A percentile compares a stretch with the other conserved stretches of the same genome.
Conservation (phyloP, 2,329 filamentous ascomycete species). For the Fusarium sp. region DNA sequence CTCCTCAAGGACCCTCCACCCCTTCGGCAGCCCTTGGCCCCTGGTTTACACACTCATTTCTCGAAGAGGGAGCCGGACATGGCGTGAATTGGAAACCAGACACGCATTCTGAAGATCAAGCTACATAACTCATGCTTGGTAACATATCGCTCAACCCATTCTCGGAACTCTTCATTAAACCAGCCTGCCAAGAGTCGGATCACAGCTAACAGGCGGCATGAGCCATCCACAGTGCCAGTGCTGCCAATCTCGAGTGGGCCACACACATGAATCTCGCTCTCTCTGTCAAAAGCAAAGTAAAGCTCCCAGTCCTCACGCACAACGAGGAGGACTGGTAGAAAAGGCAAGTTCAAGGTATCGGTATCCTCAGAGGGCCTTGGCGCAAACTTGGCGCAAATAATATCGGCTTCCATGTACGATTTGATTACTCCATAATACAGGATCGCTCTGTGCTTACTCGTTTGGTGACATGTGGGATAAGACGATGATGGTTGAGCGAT, state of each 20-base stretch:
- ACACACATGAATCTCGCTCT: neutral
- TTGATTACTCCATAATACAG: too few relatives aligned
- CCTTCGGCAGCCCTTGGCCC: too few relatives aligned
- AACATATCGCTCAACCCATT: neutral
- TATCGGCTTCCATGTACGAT: too few relatives aligned
- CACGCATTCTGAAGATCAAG: too few relatives aligned
- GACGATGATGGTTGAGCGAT: too few relatives aligned
- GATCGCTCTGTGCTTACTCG: too few relatives aligned
- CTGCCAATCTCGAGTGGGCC: neutral
- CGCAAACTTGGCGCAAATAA: neutral
- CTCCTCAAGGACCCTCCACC: too few relatives aligned
- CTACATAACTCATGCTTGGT: too few relatives aligned
- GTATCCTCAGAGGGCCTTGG: neutral
- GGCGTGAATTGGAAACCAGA: too few relatives aligned
- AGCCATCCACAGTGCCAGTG: neutral
- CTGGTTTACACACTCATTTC: too few relatives aligned
- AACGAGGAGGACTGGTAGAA: neutral
- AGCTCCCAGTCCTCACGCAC: neutral
- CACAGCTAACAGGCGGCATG: neutral
- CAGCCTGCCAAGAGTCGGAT: neutral
- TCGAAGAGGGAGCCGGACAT: too few relatives aligned
- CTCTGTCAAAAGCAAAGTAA: neutral
- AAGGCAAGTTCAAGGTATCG: neutral
- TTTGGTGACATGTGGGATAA: too few relatives aligned
- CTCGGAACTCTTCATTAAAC: neutral